Evolutionary conservation across 1,139 yeast genomes (phyloP), one percentile per base, ranked within the genome.

Genomic region (Hansenula lynferdii): DNA sequence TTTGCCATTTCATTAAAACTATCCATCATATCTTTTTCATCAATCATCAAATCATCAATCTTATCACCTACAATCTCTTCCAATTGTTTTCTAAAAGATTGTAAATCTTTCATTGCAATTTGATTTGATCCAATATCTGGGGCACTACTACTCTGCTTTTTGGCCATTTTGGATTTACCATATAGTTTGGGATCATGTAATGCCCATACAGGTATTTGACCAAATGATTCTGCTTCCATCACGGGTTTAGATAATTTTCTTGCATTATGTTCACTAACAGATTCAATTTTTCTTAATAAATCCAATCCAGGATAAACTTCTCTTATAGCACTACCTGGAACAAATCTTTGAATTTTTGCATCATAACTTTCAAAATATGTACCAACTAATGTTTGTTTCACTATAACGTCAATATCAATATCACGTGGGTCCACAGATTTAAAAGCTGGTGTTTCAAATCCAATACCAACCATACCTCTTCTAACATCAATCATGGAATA

Each of bases 401-500:
- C 17, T 12, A 28, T 28, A 10, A 4, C 12, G 5, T 19, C 19
- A 9, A 28, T 19, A 19, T 19, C 23, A 12, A 28, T 20, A 27
- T 17, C 20, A 6, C 18, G 20, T 27, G 29, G 29, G 11, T 27
- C 29, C 16, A 27, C 29, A 3, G 29, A 27, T 27, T 27, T 17
- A 10, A 27, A 27, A 8, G 16, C 20, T 27, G 29, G 14, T 10
- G 29, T 27, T 17, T 27, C 29, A 27, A 17, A 27, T 9, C 29
- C 29, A 17, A 27, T 27, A 27, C 29, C 29, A 16, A 27, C 14
- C 29, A 27, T 27, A 10, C 29, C 29, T 27, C 29, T 27, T 7
- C 29, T 14, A 27, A 27, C 29, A 27, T 27, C 29, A 17, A 27
- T 27, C 29, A 27, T 27, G 12, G 29, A 27, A 15, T 27, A 27